These are phyloP conservation scores for Rhizopus stolonifer DNA, from an alignment of 371 early-diverging fungal genomes.

Conservation along the genomic window DNA sequence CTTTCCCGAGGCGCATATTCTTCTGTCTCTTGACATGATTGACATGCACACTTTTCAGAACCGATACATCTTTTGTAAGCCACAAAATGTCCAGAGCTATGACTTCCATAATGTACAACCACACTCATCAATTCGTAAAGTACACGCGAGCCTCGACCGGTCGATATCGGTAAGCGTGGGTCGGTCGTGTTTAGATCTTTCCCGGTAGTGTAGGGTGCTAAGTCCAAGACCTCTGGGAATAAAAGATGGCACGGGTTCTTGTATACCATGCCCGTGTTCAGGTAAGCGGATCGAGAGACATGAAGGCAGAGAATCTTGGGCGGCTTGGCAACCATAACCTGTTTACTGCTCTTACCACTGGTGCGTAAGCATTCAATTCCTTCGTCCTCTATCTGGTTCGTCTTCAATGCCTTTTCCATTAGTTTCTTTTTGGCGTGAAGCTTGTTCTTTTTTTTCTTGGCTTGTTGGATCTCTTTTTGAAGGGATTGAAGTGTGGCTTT, in stretches of 20 bases:
- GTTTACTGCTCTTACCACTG: constrained; percentile 51
- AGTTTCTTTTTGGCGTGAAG: constrained; percentile 15
- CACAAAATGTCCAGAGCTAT: constrained; percentile 91
- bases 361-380: background rate
- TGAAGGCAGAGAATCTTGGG: constrained; percentile 66
- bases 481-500: constrained; percentile 41
- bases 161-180: background rate
- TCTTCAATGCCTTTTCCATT: constrained; percentile 8
- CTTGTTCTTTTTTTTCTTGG: constrained; percentile 37
- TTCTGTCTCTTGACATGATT: constrained; percentile 14
- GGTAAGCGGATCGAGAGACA: constrained; percentile 69
- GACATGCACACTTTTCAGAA: constrained; percentile 34
- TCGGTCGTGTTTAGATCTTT: constrained; percentile 49
- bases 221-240: constrained; percentile 62
- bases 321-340: constrained; percentile 62
- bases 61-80: constrained; percentile 72
- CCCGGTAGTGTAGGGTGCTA: constrained; percentile 62
- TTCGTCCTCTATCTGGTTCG: constrained; percentile 25
- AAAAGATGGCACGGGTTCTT: constrained; percentile 67
- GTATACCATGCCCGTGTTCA: constrained; percentile 57
- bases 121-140: constrained; percentile 79
- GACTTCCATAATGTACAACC: constrained; percentile 88
- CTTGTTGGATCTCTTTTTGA: constrained; percentile 31
- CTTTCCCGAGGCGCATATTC: constrained; percentile 21
- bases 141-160: background rate